These are phyloP conservation scores for Aphanomyces stellatus DNA, from an alignment of 352 stramenopile species.

Conservation along the genomic window DNA sequence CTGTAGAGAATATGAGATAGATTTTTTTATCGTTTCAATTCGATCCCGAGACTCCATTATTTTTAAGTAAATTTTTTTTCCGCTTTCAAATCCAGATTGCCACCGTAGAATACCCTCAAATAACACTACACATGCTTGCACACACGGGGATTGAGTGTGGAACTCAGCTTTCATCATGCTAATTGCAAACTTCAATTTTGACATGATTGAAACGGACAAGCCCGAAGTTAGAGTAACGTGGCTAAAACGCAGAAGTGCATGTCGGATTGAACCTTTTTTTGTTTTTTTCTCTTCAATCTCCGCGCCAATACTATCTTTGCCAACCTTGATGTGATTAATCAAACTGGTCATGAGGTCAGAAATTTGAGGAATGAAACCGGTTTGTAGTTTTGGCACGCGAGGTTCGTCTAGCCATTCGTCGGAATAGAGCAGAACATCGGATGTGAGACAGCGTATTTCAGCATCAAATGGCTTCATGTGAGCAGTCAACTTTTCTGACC, in stretches of 20 bases:
- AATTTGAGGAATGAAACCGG: background rate
- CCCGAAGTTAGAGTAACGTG: too few relatives aligned
- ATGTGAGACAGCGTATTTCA: background rate
- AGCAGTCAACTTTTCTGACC: background rate
- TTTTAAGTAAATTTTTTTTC: too few relatives aligned
- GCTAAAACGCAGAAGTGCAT: too few relatives aligned
- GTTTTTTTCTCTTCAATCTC: background rate
- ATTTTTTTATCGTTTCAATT: background rate
- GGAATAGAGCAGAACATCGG: background rate
- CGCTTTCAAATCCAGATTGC: background rate
- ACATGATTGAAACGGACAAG: too few relatives aligned
- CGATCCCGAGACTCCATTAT: too few relatives aligned
- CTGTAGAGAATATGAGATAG: background rate
- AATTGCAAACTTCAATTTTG: too few relatives aligned
- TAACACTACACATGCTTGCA: background rate
- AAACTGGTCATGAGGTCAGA: background rate
- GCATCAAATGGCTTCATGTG: background rate
- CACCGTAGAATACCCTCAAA: background rate
- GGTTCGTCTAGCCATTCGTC: background rate
- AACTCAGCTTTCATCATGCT: too few relatives aligned
- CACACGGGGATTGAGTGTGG: background rate
- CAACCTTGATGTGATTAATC: background rate
- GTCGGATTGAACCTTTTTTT: background rate
- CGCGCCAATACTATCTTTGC: background rate
- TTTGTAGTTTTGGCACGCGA: background rate